Evolutionary conservation across 108 stramenopile genomes (phyloP), one percentile per base, ranked within the genome.

Genomic region (Skeletonema grethae): DNA sequence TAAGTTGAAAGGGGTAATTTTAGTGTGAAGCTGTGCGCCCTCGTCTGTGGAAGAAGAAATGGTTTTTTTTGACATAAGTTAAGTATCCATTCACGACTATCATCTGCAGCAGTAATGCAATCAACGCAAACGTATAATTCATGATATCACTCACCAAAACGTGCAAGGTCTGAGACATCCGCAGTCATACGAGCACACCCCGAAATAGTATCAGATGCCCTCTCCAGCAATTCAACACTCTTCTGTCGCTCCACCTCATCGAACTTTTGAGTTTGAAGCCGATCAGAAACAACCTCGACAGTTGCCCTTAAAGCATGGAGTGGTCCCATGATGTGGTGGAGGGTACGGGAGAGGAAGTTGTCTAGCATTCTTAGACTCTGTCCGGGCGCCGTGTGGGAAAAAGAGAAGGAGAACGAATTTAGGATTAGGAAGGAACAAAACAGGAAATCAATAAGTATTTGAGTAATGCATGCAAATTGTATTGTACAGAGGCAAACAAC

Each of bases 251-350:
- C 75, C 25, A 55, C 35, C 4, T 61, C 29, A 25, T 61, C 59
- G 10, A 35, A 41, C 2, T 20, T 68, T 35, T 61, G 48, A 50
- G 36, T 39, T 22, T 76, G 75, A 48, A 76, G 43, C 5, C 66
- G 55, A 53, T 62, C 75, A 63, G 53, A 20, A 22, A 79, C 48
- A 41, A 79, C 15, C 41, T 76, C 80, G 35, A 69, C 65, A 3
- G 70, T 76, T 6, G 66, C 65, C 32, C 61, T 67, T 16, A 77
- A 36, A 8, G 73, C 72, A 32, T 78, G 61, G 35, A 77, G 67
- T 22, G 84, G 80, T 13, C 80, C 77, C 71, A 72, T 81, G 56
- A 84, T 65, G 59, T 82, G 79, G 64, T 84, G 84, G 29, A 84
- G 71, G 20, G 79, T 60, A 20, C 75, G 75, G 22, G 75, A 41